Conservation (phyloP, 2,329 filamentous ascomycete species). For the Cryphonectria carpinicola region DNA sequence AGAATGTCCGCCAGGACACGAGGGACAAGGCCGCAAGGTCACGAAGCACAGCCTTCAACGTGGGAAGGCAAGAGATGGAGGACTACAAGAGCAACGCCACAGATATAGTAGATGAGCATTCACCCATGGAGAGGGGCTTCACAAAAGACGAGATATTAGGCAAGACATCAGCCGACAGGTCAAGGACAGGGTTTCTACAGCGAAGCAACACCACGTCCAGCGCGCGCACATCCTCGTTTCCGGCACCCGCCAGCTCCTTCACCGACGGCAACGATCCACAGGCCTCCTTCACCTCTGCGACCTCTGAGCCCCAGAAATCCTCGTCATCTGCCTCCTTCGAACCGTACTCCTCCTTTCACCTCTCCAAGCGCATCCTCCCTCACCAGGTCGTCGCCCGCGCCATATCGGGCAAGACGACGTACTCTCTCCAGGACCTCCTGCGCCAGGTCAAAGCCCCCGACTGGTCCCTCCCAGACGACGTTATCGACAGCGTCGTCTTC, state of each 20-base stretch:
- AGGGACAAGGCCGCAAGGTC: slow-evolving; percentile 56
- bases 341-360: slow-evolving; percentile 81
- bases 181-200: slow-evolving; percentile 38
- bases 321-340: slow-evolving; percentile 68
- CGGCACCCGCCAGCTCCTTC: slow-evolving; percentile 26
- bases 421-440: slow-evolving; percentile 79
- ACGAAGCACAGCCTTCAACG: slow-evolving; percentile 60
- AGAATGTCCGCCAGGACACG: slow-evolving; percentile 54
- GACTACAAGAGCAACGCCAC: slow-evolving; percentile 61
- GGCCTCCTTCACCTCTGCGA: slow-evolving; percentile 35
- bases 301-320: slow-evolving; percentile 43
- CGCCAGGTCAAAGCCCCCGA: slow-evolving; percentile 80
- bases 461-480: slow-evolving; percentile 79
- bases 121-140: slow-evolving; percentile 50
- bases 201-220: slow-evolving; percentile 50
- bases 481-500: slow-evolving; percentile 88
- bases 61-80: slow-evolving; percentile 63
- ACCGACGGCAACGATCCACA: slow-evolving; percentile 31
- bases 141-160: slow-evolving; percentile 66
- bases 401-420: slow-evolving; percentile 75
- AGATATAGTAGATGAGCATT: slow-evolving; percentile 54
- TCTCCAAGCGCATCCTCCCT: slow-evolving; percentile 81
- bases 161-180: slow-evolving; percentile 32
- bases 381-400: slow-evolving; percentile 80
- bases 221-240: slow-evolving; percentile 32